These are phyloP conservation scores for Sonneratia caseolaris DNA, from an alignment of 345 rosid genomes.

Conservation along the genomic window DNA sequence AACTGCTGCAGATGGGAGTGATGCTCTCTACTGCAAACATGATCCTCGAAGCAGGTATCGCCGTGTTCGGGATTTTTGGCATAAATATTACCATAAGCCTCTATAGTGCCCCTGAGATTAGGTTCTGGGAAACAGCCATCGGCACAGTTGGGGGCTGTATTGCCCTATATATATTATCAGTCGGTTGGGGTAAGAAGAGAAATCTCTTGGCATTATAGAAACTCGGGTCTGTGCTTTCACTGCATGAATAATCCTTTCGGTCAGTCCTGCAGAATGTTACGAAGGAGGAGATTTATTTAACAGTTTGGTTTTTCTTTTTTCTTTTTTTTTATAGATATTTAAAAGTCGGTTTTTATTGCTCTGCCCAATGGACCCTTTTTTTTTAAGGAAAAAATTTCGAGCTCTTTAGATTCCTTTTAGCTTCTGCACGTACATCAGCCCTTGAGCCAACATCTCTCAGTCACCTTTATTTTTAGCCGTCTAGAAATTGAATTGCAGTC, in stretches of 20 bases:
- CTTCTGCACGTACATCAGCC: too few relatives aligned
- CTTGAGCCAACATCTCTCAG: too few relatives aligned
- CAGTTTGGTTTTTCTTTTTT: background rate
- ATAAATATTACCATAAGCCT: slow-evolving; percentile 34
- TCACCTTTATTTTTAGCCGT: too few relatives aligned
- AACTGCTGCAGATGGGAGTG: slow-evolving; percentile 45
- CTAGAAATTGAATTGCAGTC: too few relatives aligned
- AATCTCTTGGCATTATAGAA: slow-evolving; percentile 25
- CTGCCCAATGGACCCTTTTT: too few relatives aligned
- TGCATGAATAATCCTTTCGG: background rate
- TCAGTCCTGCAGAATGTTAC: background rate
- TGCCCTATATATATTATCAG: slow-evolving; percentile 20
- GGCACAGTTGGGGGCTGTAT: slow-evolving; percentile 26
- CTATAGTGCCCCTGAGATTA: slow-evolving; percentile 17
- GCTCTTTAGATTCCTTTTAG: too few relatives aligned
- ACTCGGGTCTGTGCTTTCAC: background rate
- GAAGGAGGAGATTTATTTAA: background rate
- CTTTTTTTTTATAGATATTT: too few relatives aligned
- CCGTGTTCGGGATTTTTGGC: slow-evolving; percentile 37
- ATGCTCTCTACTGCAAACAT: slow-evolving; percentile 35
- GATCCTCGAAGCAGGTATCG: slow-evolving; percentile 38
- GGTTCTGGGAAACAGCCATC: slow-evolving; percentile 29
- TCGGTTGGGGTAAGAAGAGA: slow-evolving; percentile 39
- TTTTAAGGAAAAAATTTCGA: too few relatives aligned
- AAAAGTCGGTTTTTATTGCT: too few relatives aligned